A percentile compares a stretch with the other conserved stretches of the same genome.
Conservation (phyloP, 192 early-diverging fungal species). For the Gryganskiella cystojenkinii region DNA sequence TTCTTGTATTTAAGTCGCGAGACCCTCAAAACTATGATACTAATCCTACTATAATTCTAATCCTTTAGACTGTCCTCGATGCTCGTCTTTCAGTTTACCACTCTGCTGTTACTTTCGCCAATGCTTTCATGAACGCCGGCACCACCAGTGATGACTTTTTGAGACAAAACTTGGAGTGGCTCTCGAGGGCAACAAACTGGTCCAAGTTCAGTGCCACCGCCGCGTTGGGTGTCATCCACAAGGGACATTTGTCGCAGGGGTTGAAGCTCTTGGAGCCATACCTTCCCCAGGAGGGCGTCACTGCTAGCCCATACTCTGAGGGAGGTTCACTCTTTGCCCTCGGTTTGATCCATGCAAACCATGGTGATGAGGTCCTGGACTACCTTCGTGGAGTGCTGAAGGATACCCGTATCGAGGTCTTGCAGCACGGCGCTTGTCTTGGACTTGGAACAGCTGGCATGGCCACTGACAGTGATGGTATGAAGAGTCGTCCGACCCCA, state of each 20-base stretch:
- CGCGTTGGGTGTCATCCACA: constrained; percentile 97
- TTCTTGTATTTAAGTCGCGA: too few relatives aligned
- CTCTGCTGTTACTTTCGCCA: constrained; percentile 95
- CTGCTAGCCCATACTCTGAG: constrained; percentile 90
- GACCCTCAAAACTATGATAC: too few relatives aligned
- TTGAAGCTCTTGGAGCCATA: constrained; percentile 90
- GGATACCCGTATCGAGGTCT: constrained; percentile 83
- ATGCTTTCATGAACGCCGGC: constrained; percentile 98
- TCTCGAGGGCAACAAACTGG: constrained; percentile 97
- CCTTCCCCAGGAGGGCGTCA: constrained; percentile 91
- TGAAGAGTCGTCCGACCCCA: not conserved
- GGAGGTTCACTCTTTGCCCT: constrained; percentile 98
- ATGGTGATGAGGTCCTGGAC: constrained; percentile 82
- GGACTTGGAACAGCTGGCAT: constrained; percentile 97
- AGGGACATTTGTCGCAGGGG: constrained; percentile 92
- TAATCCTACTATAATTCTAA: too few relatives aligned
- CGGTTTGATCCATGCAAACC: constrained; percentile 97
- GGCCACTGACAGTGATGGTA: constrained; percentile 91
- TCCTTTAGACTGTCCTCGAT: constrained; percentile 83
- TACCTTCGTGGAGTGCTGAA: constrained; percentile 88
- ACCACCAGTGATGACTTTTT: constrained; percentile 98
- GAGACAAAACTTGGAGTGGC: constrained; percentile 97
- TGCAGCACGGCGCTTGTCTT: constrained; percentile 97
- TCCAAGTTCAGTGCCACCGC: constrained; percentile 99
- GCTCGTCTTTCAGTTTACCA: constrained; percentile 93